Evolutionary conservation across 1,139 yeast genomes (phyloP), one percentile per base, ranked within the genome.

Genomic region (Geotrichum siamense): DNA sequence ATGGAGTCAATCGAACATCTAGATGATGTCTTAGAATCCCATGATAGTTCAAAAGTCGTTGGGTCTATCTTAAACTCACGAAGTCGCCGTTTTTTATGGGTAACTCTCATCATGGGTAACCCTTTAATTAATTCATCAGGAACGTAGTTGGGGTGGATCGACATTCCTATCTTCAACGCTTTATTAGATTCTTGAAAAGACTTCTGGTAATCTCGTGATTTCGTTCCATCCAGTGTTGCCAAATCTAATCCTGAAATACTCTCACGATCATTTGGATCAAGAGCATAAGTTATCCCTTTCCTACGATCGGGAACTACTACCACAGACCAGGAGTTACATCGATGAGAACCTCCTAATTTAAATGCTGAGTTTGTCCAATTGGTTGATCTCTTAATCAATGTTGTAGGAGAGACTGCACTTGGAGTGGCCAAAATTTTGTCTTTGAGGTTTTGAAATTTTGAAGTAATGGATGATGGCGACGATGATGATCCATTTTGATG

Each of bases 1-100:
- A 91, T 82, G 45, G 78, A 77, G 58, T 84, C 95, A 13, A 86
- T 68, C n/a, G 72, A 67, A 47, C 87, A 68, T 38, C 66, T 71
- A 19, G 76, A 73, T 12, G 70, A 59, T 27, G 70, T 70, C 49
- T 66, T 57, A 15, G 56, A 63, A 47, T 72, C 75, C 83, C 89
- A 81, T 1, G 70, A 61, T 15, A 76, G 60, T 1, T 64, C 51
- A 3, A 76, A 76, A 10, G 61, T 55, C 10, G 1, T 58, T 68
- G 54, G 48, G 47, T 75, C 71, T 4, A 76, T 56, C 31, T 55
- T 59, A 50, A 76, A 71, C 15, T 70, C 64, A 27, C 75, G 66
- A 51, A 79, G 72, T 31, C 78, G 76, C 53, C 73, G 75, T 48
- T 86, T 82, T 52, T 77, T 78, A 45, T 76, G 81, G 1, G 94